phyloP scores from a whole-genome alignment of 371 early-diverging fungal species.

The Lichtheimia ramosa region DNA sequence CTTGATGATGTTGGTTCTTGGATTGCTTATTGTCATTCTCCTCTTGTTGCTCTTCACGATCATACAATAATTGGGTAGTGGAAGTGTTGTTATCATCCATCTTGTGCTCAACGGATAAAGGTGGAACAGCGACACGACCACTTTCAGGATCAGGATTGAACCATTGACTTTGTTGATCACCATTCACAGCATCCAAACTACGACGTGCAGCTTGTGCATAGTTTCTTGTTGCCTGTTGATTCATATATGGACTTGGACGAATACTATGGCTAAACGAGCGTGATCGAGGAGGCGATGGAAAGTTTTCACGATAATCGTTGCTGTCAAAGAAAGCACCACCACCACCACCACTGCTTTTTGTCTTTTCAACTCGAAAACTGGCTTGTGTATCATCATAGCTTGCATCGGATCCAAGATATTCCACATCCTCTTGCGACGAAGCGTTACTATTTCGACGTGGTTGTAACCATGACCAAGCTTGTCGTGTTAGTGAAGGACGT shows the following conservation, averaged over 20 bases:
- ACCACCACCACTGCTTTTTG: too few species aligned
- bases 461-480: too few species aligned
- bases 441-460: not conserved
- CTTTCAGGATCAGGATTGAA: slow-evolving; percentile 17
- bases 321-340: too few species aligned
- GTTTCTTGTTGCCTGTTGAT: not conserved
- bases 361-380: not conserved
- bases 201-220: slow-evolving; percentile 2
- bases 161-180: slow-evolving; percentile 5
- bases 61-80: not conserved
- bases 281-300: not conserved
- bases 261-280: not conserved
- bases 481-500: too few species aligned
- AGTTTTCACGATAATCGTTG: not conserved
- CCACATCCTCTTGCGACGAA: not conserved
- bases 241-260: not conserved
- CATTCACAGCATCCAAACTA: not conserved
- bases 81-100: not conserved
- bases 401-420: slow-evolving; percentile 11
- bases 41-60: not conserved
- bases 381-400: slow-evolving; percentile 14
- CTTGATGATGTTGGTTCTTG: not conserved
- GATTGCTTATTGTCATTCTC: not conserved
- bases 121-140: slow-evolving; percentile 16
- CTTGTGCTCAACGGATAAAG: slow-evolving; percentile 4